phyloP scores from a whole-genome alignment of 306 rosid genomes.

The apple (Malus domestica) region ASM211411v1 NC_041805.1:558501-559000 shows the following conservation, averaged over 20 bases:
- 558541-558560: not conserved
- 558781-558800: not conserved
- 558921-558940: not conserved
- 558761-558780: not conserved
- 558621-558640: constrained; percentile 73
- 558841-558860: not conserved
- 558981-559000: not conserved
- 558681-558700: constrained; percentile 80
- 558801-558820: not conserved
- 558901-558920: not conserved
- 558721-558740: not conserved
- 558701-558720: constrained; percentile 56
- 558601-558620: not conserved
- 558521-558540: not conserved
- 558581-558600: not conserved
- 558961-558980: not conserved
- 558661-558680: constrained; percentile 91
- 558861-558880: not conserved
- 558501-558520: not conserved
- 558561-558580: not conserved
- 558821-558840: not conserved
- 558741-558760: not conserved
- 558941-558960: not conserved
- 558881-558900: not conserved
- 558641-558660: constrained; percentile 87